These are phyloP conservation scores for Rhododendron molle DNA, from an alignment of 148 eudicot species.

Conservation along the genomic window DNA sequence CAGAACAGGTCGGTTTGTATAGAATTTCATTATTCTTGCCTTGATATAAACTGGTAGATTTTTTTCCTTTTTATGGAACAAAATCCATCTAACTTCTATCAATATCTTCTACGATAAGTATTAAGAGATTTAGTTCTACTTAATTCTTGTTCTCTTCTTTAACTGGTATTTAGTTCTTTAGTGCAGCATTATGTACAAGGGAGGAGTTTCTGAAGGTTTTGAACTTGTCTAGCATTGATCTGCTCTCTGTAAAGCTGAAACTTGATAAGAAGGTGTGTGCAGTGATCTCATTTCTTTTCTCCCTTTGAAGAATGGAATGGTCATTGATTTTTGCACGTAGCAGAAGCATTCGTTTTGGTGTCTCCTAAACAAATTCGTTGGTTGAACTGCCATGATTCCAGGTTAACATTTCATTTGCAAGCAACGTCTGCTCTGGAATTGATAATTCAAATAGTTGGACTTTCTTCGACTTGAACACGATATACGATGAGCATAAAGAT, in stretches of 20 bases:
- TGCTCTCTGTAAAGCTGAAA: conserved; percentile 58
- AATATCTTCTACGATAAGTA: background rate
- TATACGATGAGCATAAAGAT: conserved; percentile 53
- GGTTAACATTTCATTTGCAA: conserved; percentile 54
- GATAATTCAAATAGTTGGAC: conserved; percentile 53
- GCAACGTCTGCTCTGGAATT: conserved; percentile 61
- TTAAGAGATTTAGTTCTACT: background rate
- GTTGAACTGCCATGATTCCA: conserved; percentile 15
- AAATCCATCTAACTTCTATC: background rate
- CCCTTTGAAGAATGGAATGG: background rate
- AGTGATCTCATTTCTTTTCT: background rate
- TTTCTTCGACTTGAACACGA: conserved; percentile 57
- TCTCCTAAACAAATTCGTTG: background rate
- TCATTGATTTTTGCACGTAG: background rate
- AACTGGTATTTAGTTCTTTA: conserved; percentile 26
- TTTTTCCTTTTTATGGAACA: background rate
- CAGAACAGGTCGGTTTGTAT: conserved; percentile 35
- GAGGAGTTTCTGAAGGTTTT: conserved; percentile 69
- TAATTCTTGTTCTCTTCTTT: background rate
- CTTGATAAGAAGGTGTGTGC: conserved; percentile 58
- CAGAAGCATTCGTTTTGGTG: background rate
- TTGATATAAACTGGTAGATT: background rate
- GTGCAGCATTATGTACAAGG: conserved; percentile 67
- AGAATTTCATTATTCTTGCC: background rate
- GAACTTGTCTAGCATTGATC: conserved; percentile 48